These are phyloP conservation scores for Nothophytophthora sp. DNA, from an alignment of 352 stramenopile species.

Conservation along the genomic window DNA sequence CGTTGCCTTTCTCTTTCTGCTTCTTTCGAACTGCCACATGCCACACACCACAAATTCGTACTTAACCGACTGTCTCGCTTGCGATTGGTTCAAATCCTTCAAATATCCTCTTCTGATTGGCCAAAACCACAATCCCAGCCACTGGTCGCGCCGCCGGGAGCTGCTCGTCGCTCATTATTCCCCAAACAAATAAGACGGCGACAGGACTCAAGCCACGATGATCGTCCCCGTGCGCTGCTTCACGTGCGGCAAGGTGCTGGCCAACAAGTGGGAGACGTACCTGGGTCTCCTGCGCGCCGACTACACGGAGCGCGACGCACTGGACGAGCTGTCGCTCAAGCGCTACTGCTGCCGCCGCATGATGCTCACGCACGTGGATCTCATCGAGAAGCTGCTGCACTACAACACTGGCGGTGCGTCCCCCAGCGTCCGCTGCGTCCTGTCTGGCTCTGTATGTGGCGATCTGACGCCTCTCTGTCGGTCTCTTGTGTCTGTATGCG, in stretches of 20 bases:
- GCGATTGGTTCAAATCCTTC: too few species aligned
- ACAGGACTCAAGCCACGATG: conserved; percentile 74
- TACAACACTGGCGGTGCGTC: conserved; percentile 96
- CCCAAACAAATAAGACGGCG: too few species aligned
- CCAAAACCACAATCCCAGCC: neutral
- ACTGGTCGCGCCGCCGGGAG: too few species aligned
- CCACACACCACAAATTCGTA: too few species aligned
- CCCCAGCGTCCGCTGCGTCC: neutral
- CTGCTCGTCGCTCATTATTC: too few species aligned
- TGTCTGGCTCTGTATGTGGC: conserved; percentile 1
- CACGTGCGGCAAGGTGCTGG: conserved; percentile 99
- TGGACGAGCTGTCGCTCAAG: conserved; percentile 98
- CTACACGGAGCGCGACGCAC: conserved; percentile 97
- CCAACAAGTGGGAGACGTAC: conserved; percentile 99
- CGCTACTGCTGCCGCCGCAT: conserved; percentile 99
- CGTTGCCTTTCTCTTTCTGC: conserved; percentile 8
- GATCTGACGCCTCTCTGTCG: neutral
- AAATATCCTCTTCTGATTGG: neutral
- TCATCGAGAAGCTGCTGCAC: conserved; percentile 99
- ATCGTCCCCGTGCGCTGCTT: conserved; percentile 99
- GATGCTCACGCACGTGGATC: conserved; percentile 99
- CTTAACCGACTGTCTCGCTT: too few species aligned
- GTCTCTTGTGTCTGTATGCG: conserved; percentile 5
- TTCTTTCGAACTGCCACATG: too few species aligned
- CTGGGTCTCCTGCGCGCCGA: conserved; percentile 96